Evolutionary conservation across 139 green algal species (phyloP), one percentile per base, ranked within the genome.

Genomic region (Closterium sp.): DNA sequence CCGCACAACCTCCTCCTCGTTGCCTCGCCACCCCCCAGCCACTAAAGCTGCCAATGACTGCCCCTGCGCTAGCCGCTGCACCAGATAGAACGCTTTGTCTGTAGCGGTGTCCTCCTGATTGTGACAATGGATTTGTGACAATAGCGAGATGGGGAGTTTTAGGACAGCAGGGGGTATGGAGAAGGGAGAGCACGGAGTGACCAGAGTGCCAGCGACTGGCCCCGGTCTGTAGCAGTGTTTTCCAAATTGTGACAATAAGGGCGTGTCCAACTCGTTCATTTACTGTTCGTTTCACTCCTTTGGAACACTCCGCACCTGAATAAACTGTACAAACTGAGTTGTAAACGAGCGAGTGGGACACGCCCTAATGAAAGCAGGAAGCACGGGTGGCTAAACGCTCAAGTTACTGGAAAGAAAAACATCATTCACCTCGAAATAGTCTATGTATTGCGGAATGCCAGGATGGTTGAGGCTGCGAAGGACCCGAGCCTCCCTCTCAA

Each of bases 1-100:
- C 7, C 83, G 31, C 83, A 86, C 7, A 86, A 7, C 16, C 19
- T 31, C 10, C 83, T 25, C 33, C 33, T 36, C 10, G 33, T 66
- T 36, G 84, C 33, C 33, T 66, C 16, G 33, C 33, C 10, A 16
- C 33, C 12, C 10, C 16, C 12, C 33, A 88, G 16, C n/a, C 32
- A 94, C 87, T 23, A 94, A 83, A 21, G 90, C 30, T 0, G 84
- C 88, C 34, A 94, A 34, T 0, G 96, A 97, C 85, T 93, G 94
- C 34, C 97, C 97, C 2, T 91, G n/a, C 3, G 96, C 97, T 30
- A 97, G 91, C 89, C 98, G 97, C 96, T 98, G 97, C 38, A 98
- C 97, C 1, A 91, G 94, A 93, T 97, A 69, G 12, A 69, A 69
- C 12, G 43, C 43, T 0, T 16, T 12, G 3, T 69, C 43, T 28